Percentiles rank a stretch among this genome's conserved stretches.
Evolutionary conservation across 1,139 yeast genomes (phyloP).

Genomic region (Geotrichum carabidarum): DNA sequence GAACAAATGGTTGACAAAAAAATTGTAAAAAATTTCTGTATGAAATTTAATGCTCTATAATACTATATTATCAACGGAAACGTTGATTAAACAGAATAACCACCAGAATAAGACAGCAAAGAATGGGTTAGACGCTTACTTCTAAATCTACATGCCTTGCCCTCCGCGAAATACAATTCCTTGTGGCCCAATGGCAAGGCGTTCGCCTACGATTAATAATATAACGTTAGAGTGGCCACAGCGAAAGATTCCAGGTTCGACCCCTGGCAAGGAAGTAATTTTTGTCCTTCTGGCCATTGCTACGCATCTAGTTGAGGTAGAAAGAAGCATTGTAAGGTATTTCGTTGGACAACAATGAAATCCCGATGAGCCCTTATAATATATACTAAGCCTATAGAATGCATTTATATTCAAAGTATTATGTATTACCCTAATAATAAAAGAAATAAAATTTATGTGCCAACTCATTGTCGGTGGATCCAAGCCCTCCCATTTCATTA

Average conservation of each 20-base stretch:
- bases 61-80: neutral
- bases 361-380: no score
- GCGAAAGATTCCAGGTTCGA: slow-evolving; percentile 39
- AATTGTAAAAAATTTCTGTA: neutral
- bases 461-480: no score
- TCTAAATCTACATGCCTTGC: no score
- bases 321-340: no score
- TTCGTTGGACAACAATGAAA: no score
- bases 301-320: no score
- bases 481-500: no score
- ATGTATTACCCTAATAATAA: no score
- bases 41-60: neutral
- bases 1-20: neutral
- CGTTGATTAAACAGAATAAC: neutral
- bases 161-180: slow-evolving; percentile 18
- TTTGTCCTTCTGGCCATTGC: slow-evolving; percentile 17
- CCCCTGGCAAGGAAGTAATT: slow-evolving; percentile 37
- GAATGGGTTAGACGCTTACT: no score
- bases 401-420: no score
- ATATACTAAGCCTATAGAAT: no score
- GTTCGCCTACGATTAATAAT: slow-evolving; percentile 29
- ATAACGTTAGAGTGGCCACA: slow-evolving; percentile 17
- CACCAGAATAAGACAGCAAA: neutral
- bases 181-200: slow-evolving; percentile 34
- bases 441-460: no score